Percentiles rank a stretch among this genome's conserved stretches.
These are phyloP conservation scores for Tetrapisispora phaffii DNA, from an alignment of 805 yeast genomes.

Conservation along the genomic window DNA sequence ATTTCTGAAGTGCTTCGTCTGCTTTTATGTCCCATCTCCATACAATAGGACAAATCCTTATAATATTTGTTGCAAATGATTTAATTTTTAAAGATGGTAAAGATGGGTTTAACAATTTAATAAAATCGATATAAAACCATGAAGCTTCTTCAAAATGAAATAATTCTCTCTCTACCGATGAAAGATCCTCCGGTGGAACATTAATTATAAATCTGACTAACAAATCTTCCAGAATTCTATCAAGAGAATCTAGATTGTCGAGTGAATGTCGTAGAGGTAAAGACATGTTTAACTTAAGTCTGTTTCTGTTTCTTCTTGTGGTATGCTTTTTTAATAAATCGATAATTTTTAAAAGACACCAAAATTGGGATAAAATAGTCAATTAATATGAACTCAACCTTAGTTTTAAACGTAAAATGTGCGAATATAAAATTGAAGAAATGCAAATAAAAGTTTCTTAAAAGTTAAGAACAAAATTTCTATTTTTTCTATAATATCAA, in stretches of 20 bases:
- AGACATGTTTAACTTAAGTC: conserved; percentile 35
- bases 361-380: no score
- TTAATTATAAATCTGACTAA: conserved; percentile 83
- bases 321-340: neutral
- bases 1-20: conserved; percentile 60
- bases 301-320: neutral
- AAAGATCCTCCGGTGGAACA: conserved; percentile 83
- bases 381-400: neutral
- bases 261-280: conserved; percentile 47
- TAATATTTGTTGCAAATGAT: conserved; percentile 56
- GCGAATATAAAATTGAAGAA: no score
- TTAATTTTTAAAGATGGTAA: conserved; percentile 74
- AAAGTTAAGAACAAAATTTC: no score
- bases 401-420: neutral
- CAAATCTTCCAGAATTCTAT: conserved; percentile 72
- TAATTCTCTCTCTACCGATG: conserved; percentile 55
- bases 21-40: conserved; percentile 83
- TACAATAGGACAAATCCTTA: conserved; percentile 60
- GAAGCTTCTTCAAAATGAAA: conserved; percentile 97
- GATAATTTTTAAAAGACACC: no score
- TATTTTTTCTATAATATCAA: no score
- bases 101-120: conserved; percentile 58
- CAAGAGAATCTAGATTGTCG: conserved; percentile 50
- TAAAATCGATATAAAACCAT: conserved; percentile 90
- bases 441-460: no score